A percentile compares a stretch with the other conserved stretches of the same genome.
Evolutionary conservation across 768 basidiomycete genomes (phyloP).

Genomic region (Mycena amicta): DNA sequence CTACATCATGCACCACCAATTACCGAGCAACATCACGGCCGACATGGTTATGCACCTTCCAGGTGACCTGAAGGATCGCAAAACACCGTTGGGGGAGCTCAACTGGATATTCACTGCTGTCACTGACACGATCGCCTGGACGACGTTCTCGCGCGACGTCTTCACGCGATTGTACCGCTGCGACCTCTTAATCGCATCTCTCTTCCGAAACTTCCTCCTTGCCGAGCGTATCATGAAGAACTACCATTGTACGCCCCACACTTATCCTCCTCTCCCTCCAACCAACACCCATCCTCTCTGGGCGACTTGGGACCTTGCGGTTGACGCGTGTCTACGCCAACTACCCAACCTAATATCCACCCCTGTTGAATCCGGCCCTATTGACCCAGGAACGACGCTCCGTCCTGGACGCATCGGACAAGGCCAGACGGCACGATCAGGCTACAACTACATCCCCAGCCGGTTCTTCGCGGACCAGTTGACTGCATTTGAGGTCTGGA

Average conservation of each 20-base stretch:
- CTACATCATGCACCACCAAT: conserved; percentile 88
- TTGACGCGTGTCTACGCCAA: conserved; percentile 91
- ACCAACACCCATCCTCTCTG: conserved; percentile 98
- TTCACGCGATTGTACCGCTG: conserved; percentile 95
- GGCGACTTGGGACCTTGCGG: conserved; percentile 97
- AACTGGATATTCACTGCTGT: conserved; percentile 99
- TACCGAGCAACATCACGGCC: conserved; percentile 76
- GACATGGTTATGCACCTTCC: conserved; percentile 96
- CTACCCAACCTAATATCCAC: conserved; percentile 78
- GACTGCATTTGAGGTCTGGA: conserved; percentile 98
- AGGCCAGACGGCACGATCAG: conserved; percentile 32
- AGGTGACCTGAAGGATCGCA: conserved; percentile 93
- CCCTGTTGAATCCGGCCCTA: conserved; percentile 29
- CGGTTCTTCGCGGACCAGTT: conserved; percentile 95
- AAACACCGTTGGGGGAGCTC: conserved; percentile 96
- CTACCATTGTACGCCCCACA: conserved; percentile 95
- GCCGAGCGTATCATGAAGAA: conserved; percentile 98
- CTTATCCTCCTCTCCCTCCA: conserved; percentile 85
- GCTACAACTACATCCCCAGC: conserved; percentile 80
- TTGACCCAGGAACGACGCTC: conserved; percentile 32
- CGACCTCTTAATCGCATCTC: conserved; percentile 91
- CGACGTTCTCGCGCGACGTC: conserved; percentile 89
- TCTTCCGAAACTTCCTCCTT: conserved; percentile 96
- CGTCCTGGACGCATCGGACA: conserved; percentile 45
- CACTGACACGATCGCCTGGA: conserved; percentile 99